Percentiles rank a stretch among this genome's conserved stretches.
phyloP scores from a whole-genome alignment of 345 rosid genomes.

The Syzygium oleosum region DNA sequence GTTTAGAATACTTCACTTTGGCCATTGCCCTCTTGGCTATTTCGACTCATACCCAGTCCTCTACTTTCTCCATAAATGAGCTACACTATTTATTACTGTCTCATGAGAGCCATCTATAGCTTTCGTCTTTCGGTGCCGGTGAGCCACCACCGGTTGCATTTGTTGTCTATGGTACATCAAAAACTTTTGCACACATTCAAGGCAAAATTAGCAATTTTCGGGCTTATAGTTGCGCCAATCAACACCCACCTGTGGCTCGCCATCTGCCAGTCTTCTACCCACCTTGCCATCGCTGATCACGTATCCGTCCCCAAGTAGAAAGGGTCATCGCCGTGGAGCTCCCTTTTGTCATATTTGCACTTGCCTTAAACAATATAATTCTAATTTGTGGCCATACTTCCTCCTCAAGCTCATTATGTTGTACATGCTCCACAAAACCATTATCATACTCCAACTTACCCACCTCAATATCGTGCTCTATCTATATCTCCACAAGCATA shows the following conservation, averaged over 20 bases:
- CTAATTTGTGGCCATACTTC: not conserved
- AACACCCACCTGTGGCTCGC: not conserved
- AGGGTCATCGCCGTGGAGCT: not conserved
- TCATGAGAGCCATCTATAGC: not conserved
- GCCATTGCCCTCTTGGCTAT: not conserved
- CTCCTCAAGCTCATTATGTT: not conserved
- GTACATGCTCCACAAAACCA: not conserved
- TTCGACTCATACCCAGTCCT: not conserved
- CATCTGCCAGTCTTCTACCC: not conserved
- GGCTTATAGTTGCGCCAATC: not conserved
- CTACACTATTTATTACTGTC: not conserved
- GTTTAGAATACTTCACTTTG: not conserved
- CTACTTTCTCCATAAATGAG: not conserved
- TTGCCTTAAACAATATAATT: not conserved
- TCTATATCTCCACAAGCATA: not conserved
- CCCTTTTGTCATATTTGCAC: not conserved
- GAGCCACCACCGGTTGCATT: not conserved
- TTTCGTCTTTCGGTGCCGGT: not conserved
- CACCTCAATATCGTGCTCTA: not conserved
- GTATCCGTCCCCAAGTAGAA: not conserved
- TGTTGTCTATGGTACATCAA: not conserved
- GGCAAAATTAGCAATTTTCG: not conserved
- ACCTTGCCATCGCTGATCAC: fast-evolving
- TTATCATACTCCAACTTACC: not conserved
- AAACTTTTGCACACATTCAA: not conserved